Base-by-base conservation (phyloP, 257 asterid genomes). In the Gentiana dahurica region DNA sequence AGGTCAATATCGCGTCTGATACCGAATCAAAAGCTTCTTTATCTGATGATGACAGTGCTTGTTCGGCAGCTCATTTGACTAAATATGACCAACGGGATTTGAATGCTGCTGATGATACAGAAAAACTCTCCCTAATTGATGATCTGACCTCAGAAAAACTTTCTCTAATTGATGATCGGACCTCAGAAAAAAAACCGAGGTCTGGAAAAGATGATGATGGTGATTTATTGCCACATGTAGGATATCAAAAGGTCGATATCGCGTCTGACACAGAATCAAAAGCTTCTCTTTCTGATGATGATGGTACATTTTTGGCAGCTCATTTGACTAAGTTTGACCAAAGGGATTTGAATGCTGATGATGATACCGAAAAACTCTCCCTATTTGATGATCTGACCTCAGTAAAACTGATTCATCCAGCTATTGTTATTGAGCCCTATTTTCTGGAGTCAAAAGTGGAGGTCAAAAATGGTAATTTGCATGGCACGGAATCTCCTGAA, bases 321-420 rank as follows among this genome's bases (percentile, higher is more conserved):
- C 53, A 36, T 58, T 58, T 65, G 34, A 52, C 44, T 45, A 68
- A 53, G 46, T 36, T 58, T 47, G 24, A 53, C 10, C 46, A 64
- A 50, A 58, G 58, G 38, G 58, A 58, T 15, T 44, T 56, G 15
- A 41, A 41, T 41, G 44, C 55, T 43, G 58, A 56, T 63, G 52
- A 60, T 34, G 41, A 15, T 44, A 41, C 45, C 12, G 64, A 68
- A 36, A 59, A 57, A 8, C 51, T 50, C 59, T 47, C 60, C 11
- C 24, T 52, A 45, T 57, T 65, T 49, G 75, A 66, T 51, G 68
- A 50, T 51, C 46, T 44, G 10, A 55, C 61, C 60, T 33, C 66
- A 0, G 84, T 76, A 75, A 67, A 76, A 65, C 43, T 70, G 53
- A 66, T 78, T 36, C 63, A 75, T 66, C 68, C 71, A 38, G 57